Conservation (phyloP, 352 stramenopile species). For the Aphanomyces stellatus region DNA sequence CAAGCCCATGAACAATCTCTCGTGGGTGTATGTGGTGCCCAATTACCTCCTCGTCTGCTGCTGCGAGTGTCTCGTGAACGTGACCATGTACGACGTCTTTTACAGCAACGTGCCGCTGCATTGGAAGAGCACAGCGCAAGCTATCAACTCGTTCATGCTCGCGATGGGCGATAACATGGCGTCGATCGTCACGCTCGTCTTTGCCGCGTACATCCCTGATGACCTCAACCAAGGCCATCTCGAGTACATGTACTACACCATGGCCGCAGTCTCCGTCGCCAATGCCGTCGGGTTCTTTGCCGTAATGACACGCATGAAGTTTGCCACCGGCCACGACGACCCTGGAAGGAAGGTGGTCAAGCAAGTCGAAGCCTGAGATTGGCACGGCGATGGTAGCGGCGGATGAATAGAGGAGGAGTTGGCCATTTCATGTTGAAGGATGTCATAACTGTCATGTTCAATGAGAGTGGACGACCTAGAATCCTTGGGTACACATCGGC, state of each 20-base stretch:
- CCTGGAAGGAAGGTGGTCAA: neutral
- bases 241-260: constrained; percentile 86
- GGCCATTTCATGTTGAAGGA: no score
- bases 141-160: constrained; percentile 83
- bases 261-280: constrained; percentile 57
- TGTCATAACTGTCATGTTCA: no score
- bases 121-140: constrained; percentile 79
- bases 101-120: constrained; percentile 83
- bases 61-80: constrained; percentile 80
- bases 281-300: constrained; percentile 51
- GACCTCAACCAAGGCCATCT: constrained; percentile 74
- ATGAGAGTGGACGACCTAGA: no score
- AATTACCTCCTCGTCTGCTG: constrained; percentile 77
- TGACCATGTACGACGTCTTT: constrained; percentile 80
- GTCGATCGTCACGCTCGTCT: constrained; percentile 79
- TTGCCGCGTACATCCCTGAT: constrained; percentile 58
- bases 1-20: constrained; percentile 76
- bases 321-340: constrained; percentile 29
- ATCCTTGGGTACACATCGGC: no score
- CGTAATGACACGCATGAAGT: constrained; percentile 81
- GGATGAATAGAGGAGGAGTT: no score
- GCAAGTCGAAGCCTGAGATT: neutral
- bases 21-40: constrained; percentile 64
- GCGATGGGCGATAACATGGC: constrained; percentile 82
- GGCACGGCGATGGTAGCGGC: no score